phyloP scores from a whole-genome alignment of 2,329 filamentous ascomycete genomes.

The Blumeria graminis region DNA sequence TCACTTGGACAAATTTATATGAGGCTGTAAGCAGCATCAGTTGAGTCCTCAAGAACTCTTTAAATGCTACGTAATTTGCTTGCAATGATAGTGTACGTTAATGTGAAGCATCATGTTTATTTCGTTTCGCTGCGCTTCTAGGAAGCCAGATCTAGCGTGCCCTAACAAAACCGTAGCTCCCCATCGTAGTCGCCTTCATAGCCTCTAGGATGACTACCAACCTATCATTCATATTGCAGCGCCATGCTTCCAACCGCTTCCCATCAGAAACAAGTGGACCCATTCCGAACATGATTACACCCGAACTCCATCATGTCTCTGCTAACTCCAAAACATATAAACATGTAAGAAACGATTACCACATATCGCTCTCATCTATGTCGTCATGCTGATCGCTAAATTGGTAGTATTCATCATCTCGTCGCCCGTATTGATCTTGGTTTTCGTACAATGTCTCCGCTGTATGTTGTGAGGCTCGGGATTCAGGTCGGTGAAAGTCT shows the following conservation, averaged over 20 bases:
- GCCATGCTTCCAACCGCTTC: slow-evolving; percentile 13
- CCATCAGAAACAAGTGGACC: slow-evolving; percentile 4
- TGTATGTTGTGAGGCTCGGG: slow-evolving; percentile 14
- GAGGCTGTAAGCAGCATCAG: too few relatives aligned
- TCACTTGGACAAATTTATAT: too few relatives aligned
- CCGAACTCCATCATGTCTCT: slow-evolving; percentile 16
- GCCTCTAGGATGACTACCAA: background rate
- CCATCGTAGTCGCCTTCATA: too few relatives aligned
- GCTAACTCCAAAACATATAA: slow-evolving; percentile 5
- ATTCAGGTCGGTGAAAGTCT: slow-evolving; percentile 13
- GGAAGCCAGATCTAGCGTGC: too few relatives aligned
- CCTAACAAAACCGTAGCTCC: too few relatives aligned
- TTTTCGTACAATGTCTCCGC: slow-evolving; percentile 13
- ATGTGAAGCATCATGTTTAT: too few relatives aligned
- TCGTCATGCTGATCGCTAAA: slow-evolving; percentile 9
- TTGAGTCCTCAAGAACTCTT: too few relatives aligned
- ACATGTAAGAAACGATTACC: slow-evolving; percentile 9
- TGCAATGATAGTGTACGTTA: too few relatives aligned
- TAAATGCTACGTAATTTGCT: too few relatives aligned
- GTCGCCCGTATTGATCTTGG: slow-evolving; percentile 11
- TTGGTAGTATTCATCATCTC: slow-evolving; percentile 13
- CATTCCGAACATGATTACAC: slow-evolving; percentile 7
- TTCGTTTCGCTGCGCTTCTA: too few relatives aligned
- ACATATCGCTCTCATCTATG: slow-evolving; percentile 14
- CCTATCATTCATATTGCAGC: slow-evolving; percentile 4